Conservation (phyloP, 164 flowering plant species). For the Echeveria elegans region DNA sequence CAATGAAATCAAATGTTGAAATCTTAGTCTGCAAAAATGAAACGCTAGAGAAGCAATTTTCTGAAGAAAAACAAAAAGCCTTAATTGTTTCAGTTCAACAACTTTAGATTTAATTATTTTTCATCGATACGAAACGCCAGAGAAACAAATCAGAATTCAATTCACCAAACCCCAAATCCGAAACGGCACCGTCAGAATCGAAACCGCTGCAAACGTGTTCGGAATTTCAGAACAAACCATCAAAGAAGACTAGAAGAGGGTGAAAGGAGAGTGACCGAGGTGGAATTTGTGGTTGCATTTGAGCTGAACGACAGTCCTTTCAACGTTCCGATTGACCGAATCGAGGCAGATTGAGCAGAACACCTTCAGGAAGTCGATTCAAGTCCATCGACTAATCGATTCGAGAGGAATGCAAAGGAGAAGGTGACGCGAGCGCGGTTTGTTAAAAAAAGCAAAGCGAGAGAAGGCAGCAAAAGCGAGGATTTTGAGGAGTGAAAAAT, state of each 20-base stretch:
- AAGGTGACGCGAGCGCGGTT: neutral
- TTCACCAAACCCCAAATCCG: neutral
- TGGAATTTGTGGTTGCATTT: slow-evolving; percentile 4
- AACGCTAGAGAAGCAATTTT: too few relatives aligned
- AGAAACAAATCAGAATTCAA: neutral
- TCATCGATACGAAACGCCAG: neutral
- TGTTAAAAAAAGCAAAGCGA: neutral
- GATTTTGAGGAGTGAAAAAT: neutral
- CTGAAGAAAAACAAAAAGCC: too few relatives aligned
- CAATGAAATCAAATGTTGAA: neutral
- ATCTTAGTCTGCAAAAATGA: neutral
- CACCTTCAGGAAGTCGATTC: slow-evolving; percentile 5
- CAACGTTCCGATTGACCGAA: neutral
- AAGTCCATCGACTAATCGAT: neutral
- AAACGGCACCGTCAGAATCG: neutral
- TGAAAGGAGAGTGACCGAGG: neutral
- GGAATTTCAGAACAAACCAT: neutral
- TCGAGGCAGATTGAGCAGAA: slow-evolving; percentile 1
- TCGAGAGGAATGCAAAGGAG: too few relatives aligned
- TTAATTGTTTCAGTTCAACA: too few relatives aligned
- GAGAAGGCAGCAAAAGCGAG: neutral
- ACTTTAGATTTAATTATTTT: neutral
- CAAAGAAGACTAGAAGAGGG: neutral
- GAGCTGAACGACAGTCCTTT: neutral
- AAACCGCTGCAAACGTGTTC: neutral